Base-by-base conservation (phyloP, 345 rosid genomes). In the Anacardium occidentale region DNA sequence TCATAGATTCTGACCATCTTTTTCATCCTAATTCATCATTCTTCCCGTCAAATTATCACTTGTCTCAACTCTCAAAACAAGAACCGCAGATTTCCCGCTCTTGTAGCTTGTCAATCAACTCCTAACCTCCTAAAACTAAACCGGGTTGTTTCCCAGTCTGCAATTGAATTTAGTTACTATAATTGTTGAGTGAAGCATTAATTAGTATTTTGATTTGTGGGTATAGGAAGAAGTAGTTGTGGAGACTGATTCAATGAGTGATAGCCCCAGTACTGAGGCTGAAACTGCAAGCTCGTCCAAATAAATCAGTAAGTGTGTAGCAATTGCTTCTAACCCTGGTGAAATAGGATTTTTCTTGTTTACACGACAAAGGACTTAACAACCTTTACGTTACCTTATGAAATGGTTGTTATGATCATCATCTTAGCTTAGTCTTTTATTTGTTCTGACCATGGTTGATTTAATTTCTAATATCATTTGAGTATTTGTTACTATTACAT, bases 151-250 rank as follows among this genome's bases (percentile, higher is more conserved):
- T 34, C 37, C 6, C 6, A 1, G 37, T 34, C 6, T 34, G 37
- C 37, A 34, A 34, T 3, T 34, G 37, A 34, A 34, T 34, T n/a
- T n/a, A n/a, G n/a, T n/a, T n/a, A n/a, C n/a, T n/a, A n/a, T n/a
- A 2, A 7, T 34, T 62, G 15, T 48, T 14, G 24, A 20, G 64
- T 17, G 2, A 66, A 40, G 69, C 17, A 18, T 71, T 52, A 21
- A 11, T 34, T 34, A 12, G 52, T 55, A 42, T 69, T 73, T 58
- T 7, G 47, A n/a, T n/a, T n/a, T n/a, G n/a, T 74, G 64, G 62
- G 10, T 80, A 78, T 80, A 90, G 96, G 93, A 85, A 40, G 80
- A 87, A 70, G 61, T 67, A 78, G 74, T 56, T 25, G 74, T 64
- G 22, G 89, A 87, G 75, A 56, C 74, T 48, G 75, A 67, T 67